Evolutionary conservation across 2,329 filamentous ascomycete species (phyloP).

Genomic region (Teratosphaeria destructans): DNA sequence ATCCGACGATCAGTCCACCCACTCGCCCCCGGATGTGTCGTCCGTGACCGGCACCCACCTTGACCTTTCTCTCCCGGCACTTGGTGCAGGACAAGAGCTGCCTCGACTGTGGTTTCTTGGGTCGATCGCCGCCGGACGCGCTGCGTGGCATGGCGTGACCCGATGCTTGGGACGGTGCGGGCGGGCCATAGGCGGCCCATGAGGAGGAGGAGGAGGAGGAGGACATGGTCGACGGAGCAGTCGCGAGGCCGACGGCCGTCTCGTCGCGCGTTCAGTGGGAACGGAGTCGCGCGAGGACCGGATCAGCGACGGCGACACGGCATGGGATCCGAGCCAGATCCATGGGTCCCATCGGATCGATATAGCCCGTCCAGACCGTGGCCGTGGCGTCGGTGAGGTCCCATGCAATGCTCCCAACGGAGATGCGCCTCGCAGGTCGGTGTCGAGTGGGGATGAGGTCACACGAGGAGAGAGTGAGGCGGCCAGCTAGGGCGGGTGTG

Average conservation of each 20-base stretch:
- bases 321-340: conserved; percentile 19
- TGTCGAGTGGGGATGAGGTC: not conserved
- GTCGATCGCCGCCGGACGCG: conserved; percentile 21
- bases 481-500: not conserved
- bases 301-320: conserved; percentile 22
- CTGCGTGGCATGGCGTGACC: conserved; percentile 10
- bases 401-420: conserved; percentile 8
- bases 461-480: not conserved
- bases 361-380: conserved; percentile 6
- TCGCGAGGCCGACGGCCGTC: conserved; percentile 1
- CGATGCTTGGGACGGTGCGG: conserved; percentile 10
- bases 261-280: conserved; percentile 7
- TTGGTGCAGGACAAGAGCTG: conserved; percentile 40
- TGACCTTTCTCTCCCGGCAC: conserved; percentile 40
- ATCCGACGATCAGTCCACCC: conserved; percentile 1
- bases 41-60: conserved; percentile 24
- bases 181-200: conserved; percentile 19
- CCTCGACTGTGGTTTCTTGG: conserved; percentile 31
- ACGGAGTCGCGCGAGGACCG: conserved; percentile 13
- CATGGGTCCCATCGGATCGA: conserved; percentile 14
- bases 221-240: conserved; percentile 11
- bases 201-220: conserved; percentile 16
- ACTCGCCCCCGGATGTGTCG: not conserved
- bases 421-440: conserved; percentile 6
- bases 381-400: not conserved